A percentile compares a stretch with the other conserved stretches of the same genome.
These are phyloP conservation scores for Mallotus repandus DNA, from an alignment of 441 rosid species.

Conservation along the genomic window DNA sequence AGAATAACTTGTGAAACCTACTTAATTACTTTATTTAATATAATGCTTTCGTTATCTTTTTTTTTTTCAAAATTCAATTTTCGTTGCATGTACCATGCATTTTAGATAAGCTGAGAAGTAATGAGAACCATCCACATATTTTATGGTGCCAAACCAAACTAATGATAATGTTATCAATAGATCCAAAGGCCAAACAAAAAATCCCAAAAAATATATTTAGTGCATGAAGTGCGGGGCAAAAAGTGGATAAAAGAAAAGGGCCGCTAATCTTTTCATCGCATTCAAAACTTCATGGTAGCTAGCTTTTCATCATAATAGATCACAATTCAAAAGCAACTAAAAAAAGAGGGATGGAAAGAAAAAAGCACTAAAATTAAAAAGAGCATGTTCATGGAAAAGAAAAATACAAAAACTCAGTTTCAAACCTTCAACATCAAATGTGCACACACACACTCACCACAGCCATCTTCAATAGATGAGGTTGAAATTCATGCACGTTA, in stretches of 20 bases:
- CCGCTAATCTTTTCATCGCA: constrained; percentile 6
- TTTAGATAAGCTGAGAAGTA: background rate
- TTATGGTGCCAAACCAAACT: background rate
- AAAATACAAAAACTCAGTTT: constrained; percentile 13
- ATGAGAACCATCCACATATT: background rate
- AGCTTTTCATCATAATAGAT: background rate
- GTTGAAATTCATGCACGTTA: background rate
- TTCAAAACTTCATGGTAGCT: constrained; percentile 11
- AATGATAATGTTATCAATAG: background rate
- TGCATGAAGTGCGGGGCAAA: constrained; percentile 22
- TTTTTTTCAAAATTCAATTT: too few relatives aligned
- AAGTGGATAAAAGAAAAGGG: constrained; percentile 16
- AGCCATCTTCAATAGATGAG: constrained; percentile 19
- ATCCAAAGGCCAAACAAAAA: constrained; percentile 25
- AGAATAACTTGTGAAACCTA: too few relatives aligned
- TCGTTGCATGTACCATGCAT: background rate
- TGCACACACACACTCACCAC: background rate
- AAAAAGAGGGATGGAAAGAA: constrained; percentile 3
- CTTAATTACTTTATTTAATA: too few relatives aligned
- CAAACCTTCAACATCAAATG: constrained; percentile 7
- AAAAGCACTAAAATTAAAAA: constrained; percentile 18
- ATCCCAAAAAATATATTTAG: constrained; percentile 10
- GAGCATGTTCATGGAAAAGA: constrained; percentile 9
- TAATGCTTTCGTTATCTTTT: too few relatives aligned
- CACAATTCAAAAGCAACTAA: too few relatives aligned